Conservation (phyloP, 345 rosid species). For the Arabidopsis thaliana region TAIR10.1 NC_003071.7:15417001-15417500, state of each 20-base stretch:
- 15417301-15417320: too few relatives aligned
- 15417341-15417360: too few relatives aligned
- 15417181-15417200: too few relatives aligned
- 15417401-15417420: background rate
- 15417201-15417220: background rate
- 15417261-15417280: too few relatives aligned
- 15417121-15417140: background rate
- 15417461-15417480: background rate
- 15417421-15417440: background rate
- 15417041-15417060: background rate
- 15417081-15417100: constrained; percentile 1
- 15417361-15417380: too few relatives aligned
- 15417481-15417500: too few relatives aligned
- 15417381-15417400: background rate
- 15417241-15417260: too few relatives aligned
- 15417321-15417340: too few relatives aligned
- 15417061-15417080: background rate
- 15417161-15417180: background rate
- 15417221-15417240: background rate
- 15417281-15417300: too few relatives aligned
- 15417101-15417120: background rate
- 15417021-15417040: constrained; percentile 1
- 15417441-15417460: background rate
- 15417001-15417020: background rate
- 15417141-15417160: constrained; percentile 1